Base-by-base conservation (phyloP, 169 alveolate genomes). In the Plasmodium gaboni region DNA sequence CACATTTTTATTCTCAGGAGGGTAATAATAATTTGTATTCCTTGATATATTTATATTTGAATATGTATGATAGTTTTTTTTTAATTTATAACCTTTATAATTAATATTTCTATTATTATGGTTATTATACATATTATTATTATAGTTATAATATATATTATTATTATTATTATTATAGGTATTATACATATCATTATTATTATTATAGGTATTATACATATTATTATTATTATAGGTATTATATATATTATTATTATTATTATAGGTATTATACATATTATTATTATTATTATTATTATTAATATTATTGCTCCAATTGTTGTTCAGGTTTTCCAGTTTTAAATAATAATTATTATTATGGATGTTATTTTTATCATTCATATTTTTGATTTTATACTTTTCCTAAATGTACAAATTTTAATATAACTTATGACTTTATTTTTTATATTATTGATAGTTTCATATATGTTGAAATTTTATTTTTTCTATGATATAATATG, bases 351-450 rank as follows among this genome's bases (percentile, higher is more conserved):
- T 9, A 64, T 68, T 64, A 22, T 65, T 73, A 32, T 46, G 15
- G 32, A 64, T 28, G 53, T 5, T 68, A n/a, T 76, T n/a, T 17
- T 70, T 64, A 59, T 78, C 46, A 48, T 78, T 65, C 67, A 65
- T 51, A 64, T 78, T 78, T 28, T 50, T 78, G 71, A 78, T 78
- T 76, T 76, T 76, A 76, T 28, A 46, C 12, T 50, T 22, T 78
- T 65, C 3, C 65, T 5, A 70, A 26, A 46, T 7, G 46, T 38
- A 38, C 46, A 38, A 5, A 7, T 38, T 5, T 38, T 38, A 38
- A 6, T 38, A 38, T 38, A 38, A 38, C 1, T 0, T 38, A 38
- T 38, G 7, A 38, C 46, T 38, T 38, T 38, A 38, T 38, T 38
- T 38, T 38, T 38, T 38, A 38, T 38, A 38, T 6, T 38, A 6